A percentile compares a stretch with the other conserved stretches of the same genome.
phyloP scores from a whole-genome alignment of 139 green algal genomes.

The Edaphochlamys debaryana region DNA sequence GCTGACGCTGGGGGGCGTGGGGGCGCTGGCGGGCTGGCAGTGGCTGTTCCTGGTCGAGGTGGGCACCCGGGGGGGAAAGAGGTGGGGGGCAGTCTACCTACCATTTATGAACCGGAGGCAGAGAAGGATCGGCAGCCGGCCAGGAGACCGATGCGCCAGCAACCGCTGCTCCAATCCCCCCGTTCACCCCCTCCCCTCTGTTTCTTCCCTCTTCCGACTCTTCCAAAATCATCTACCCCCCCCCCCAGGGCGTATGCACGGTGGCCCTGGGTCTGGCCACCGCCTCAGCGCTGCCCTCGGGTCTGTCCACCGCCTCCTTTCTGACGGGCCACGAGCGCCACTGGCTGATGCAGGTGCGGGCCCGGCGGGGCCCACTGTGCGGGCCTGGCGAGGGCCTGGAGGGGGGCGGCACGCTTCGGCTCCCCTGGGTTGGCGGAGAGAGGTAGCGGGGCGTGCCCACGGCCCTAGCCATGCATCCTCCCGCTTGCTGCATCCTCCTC shows the following conservation, averaged over 20 bases:
- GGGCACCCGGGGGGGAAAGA: background rate
- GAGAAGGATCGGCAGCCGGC: too few relatives aligned
- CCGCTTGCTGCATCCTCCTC: too few relatives aligned
- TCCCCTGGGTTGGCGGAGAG: too few relatives aligned
- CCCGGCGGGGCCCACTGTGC: background rate
- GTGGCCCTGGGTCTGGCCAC: slow-evolving; percentile 39
- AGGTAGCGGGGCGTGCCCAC: too few relatives aligned
- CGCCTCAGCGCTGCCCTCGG: slow-evolving; percentile 18
- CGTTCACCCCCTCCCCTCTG: too few relatives aligned
- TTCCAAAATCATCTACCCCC: too few relatives aligned
- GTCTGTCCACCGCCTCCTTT: slow-evolving; percentile 29
- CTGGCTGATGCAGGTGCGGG: slow-evolving; percentile 40
- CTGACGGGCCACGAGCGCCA: slow-evolving; percentile 34
- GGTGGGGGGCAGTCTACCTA: background rate
- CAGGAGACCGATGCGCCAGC: too few relatives aligned
- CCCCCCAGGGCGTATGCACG: slow-evolving; percentile 52
- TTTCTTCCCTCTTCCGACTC: too few relatives aligned
- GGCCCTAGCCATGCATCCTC: too few relatives aligned
- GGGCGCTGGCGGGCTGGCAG: slow-evolving; percentile 67
- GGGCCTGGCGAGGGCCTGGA: background rate
- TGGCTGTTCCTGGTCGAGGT: slow-evolving; percentile 76
- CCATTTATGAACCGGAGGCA: too few relatives aligned
- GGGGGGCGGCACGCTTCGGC: background rate
- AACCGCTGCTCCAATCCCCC: too few relatives aligned
- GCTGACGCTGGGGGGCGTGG: slow-evolving; percentile 46